These are phyloP conservation scores for Quercus rubra DNA, from an alignment of 306 rosid genomes.

Conservation along the genomic window DNA sequence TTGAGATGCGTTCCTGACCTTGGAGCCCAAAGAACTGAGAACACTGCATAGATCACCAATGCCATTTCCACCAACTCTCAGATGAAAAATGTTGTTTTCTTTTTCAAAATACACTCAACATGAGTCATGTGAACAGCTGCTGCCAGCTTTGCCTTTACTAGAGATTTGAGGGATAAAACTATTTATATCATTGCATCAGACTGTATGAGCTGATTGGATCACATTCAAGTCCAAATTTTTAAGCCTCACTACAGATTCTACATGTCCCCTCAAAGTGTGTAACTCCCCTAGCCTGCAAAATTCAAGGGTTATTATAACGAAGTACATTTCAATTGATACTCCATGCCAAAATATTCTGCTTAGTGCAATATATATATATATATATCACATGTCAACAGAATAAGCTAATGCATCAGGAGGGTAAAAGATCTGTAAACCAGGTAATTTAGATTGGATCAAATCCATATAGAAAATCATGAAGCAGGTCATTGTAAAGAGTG, in stretches of 20 bases:
- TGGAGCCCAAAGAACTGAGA: slow-evolving; percentile 14
- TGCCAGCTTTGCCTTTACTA: slow-evolving; percentile 14
- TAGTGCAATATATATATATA: too few species aligned
- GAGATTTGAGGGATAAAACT: background rate
- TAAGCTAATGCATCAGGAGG: background rate
- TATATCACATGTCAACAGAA: too few species aligned
- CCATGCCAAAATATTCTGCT: background rate
- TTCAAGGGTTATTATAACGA: background rate
- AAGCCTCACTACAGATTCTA: slow-evolving; percentile 70
- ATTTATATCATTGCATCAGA: slow-evolving; percentile 30
- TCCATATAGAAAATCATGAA: background rate
- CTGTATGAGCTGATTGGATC: slow-evolving; percentile 62
- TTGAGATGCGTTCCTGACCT: background rate
- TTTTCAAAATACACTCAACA: slow-evolving; percentile 1
- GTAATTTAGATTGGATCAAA: background rate
- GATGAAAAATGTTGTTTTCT: background rate
- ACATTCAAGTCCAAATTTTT: slow-evolving; percentile 48
- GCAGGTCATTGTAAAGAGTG: background rate
- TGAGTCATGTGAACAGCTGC: slow-evolving; percentile 26
- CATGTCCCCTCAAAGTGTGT: slow-evolving; percentile 70
- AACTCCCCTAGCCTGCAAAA: slow-evolving; percentile 69
- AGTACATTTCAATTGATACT: background rate
- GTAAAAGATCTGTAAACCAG: background rate
- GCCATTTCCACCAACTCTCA: slow-evolving; percentile 7
- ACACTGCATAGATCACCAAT: slow-evolving; percentile 7